Percentiles rank a stretch among this genome's conserved stretches.
These are phyloP conservation scores for Nakataea oryzae DNA, from an alignment of 2,329 filamentous ascomycete species.

Conservation along the genomic window DNA sequence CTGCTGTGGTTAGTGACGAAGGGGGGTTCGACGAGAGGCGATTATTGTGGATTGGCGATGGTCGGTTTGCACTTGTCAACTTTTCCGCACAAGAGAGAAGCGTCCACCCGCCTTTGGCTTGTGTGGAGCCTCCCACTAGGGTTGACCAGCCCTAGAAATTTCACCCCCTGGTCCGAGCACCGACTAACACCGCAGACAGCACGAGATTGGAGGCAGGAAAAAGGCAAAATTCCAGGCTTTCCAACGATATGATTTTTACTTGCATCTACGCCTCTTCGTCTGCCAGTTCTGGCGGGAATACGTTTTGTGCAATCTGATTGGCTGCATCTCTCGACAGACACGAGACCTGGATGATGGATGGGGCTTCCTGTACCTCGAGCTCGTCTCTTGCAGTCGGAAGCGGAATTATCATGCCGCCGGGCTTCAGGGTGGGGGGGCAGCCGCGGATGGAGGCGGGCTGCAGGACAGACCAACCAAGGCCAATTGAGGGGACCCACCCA, in stretches of 20 bases:
- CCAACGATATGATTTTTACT: background rate
- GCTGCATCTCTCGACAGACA: background rate
- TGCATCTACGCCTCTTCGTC: background rate
- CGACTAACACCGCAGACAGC: background rate
- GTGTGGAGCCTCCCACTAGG: constrained; percentile 5
- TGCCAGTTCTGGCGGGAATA: background rate
- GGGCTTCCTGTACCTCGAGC: too few species aligned
- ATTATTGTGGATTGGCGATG: constrained; percentile 1
- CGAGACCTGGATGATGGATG: background rate
- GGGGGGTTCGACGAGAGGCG: constrained; percentile 1
- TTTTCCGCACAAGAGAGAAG: constrained; percentile 5
- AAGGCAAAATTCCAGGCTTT: background rate
- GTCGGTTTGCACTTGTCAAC: constrained; percentile 5
- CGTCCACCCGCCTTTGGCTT: constrained; percentile 3
- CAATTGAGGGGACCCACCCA: background rate
- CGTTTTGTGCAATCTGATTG: background rate
- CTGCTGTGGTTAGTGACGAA: constrained; percentile 3
- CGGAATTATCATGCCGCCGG: background rate
- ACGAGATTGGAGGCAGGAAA: background rate
- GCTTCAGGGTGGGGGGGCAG: too few species aligned
- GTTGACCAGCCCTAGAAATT: constrained; percentile 7
- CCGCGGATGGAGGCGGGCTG: too few species aligned
- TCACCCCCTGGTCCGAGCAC: background rate
- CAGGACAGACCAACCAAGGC: too few species aligned
- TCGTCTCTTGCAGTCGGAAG: background rate